Conservation (phyloP, 176 grass and related monocot species). For the Eleusine coracana region DNA sequence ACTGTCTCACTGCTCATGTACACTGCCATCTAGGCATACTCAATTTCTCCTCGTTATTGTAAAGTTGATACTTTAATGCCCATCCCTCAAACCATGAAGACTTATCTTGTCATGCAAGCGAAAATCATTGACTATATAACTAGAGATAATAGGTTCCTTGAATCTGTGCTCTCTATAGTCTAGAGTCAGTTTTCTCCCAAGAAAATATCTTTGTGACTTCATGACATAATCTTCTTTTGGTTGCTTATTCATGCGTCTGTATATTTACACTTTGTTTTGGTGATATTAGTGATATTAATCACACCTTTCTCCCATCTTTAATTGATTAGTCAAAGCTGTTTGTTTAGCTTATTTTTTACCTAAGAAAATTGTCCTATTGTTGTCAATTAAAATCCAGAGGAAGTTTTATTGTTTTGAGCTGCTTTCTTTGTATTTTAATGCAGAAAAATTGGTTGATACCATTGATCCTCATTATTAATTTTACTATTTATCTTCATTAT, state of each 20-base stretch:
- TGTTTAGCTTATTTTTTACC: not conserved
- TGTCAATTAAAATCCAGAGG: not conserved
- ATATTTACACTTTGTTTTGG: not conserved
- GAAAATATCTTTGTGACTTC: slow-evolving; percentile 5
- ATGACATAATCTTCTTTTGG: not conserved
- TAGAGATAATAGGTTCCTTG: not conserved
- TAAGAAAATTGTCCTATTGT: not conserved
- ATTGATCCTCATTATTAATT: not conserved
- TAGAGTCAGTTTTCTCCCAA: slow-evolving; percentile 18
- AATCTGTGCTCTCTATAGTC: not conserved
- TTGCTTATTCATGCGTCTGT: slow-evolving; percentile 8
- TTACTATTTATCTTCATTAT: slow-evolving; percentile 2
- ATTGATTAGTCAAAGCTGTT: not conserved
- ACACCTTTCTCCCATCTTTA: not conserved
- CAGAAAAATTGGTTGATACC: not conserved
- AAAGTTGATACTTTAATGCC: not conserved
- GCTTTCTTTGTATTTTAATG: too few species aligned
- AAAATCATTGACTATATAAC: not conserved
- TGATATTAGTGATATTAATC: not conserved
- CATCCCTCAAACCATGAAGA: slow-evolving; percentile 5
- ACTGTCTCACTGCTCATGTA: not conserved
- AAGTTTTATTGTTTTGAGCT: not conserved
- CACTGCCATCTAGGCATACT: not conserved
- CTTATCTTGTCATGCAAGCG: not conserved
- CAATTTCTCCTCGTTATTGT: not conserved